These are phyloP conservation scores for Penicillium sp. DNA, from an alignment of 2,329 filamentous ascomycete genomes.

Conservation along the genomic window DNA sequence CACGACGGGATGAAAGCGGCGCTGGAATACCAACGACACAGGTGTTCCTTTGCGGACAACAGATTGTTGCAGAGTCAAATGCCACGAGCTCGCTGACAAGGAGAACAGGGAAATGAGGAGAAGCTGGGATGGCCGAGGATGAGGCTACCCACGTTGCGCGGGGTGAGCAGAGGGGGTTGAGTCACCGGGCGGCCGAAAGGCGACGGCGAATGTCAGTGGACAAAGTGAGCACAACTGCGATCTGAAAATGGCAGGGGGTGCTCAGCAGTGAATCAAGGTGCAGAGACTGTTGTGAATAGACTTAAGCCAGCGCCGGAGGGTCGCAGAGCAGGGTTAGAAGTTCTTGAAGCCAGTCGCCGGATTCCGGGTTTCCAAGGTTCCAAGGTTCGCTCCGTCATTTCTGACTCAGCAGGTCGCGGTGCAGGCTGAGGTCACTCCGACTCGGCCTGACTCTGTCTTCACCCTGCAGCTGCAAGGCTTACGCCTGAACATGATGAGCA, in stretches of 20 bases:
- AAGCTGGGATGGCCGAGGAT: conserved; percentile 4
- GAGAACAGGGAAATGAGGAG: background rate
- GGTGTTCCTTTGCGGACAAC: no score
- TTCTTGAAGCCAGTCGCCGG: background rate
- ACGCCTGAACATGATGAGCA: no score
- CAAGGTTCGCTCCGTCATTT: conserved; percentile 20
- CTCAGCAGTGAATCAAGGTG: no score
- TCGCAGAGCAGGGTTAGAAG: background rate
- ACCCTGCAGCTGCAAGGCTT: no score
- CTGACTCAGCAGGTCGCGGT: conserved; percentile 17
- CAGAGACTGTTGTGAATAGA: no score
- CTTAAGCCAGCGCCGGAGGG: no score
- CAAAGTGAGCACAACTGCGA: conserved; percentile 27
- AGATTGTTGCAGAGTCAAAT: background rate
- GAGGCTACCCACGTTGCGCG: conserved; percentile 21
- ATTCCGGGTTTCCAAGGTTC: no score
- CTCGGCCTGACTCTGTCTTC: no score
- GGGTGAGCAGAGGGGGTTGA: conserved; percentile 23
- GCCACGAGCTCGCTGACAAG: background rate
- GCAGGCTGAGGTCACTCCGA: no score
- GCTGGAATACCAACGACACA: no score
- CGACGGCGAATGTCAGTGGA: conserved; percentile 6
- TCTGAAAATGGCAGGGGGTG: no score
- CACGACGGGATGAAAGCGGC: conserved; percentile 21
- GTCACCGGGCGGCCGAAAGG: conserved; percentile 15